Conservation (phyloP, 805 yeast species). For the Metschnikowia hibisci region DNA sequence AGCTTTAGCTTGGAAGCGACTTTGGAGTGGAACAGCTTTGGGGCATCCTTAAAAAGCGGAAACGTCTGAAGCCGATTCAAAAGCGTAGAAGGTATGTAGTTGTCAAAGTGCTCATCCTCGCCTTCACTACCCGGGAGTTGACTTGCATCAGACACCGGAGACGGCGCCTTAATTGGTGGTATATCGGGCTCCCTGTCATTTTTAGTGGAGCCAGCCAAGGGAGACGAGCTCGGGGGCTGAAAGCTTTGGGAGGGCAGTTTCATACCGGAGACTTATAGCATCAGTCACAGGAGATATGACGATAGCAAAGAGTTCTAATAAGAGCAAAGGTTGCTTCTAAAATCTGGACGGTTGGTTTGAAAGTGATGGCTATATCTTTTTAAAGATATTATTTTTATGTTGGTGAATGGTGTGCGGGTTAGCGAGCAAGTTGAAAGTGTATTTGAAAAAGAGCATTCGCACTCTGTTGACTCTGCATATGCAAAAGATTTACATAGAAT, state of each 20-base stretch:
- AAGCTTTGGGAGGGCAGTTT: constrained; percentile 11
- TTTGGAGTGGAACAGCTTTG: constrained; percentile 57
- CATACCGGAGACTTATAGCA: constrained; percentile 4
- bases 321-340: neutral
- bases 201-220: constrained; percentile 11
- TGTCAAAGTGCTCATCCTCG: constrained; percentile 10
- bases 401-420: too few species aligned
- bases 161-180: constrained; percentile 2
- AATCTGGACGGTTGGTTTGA: neutral
- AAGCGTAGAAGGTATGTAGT: constrained; percentile 47
- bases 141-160: constrained; percentile 3
- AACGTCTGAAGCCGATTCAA: constrained; percentile 52
- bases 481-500: neutral
- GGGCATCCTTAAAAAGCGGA: constrained; percentile 65
- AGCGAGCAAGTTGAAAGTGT: neutral
- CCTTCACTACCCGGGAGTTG: constrained; percentile 5
- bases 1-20: constrained; percentile 55
- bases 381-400: too few species aligned
- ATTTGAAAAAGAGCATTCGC: constrained; percentile 1
- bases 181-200: neutral
- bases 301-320: neutral
- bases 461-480: constrained; percentile 3
- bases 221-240: constrained; percentile 20
- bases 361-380: neutral
- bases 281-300: neutral